These are phyloP conservation scores for Stephania japonica DNA, from an alignment of 164 flowering plant genomes.

Conservation along the genomic window DNA sequence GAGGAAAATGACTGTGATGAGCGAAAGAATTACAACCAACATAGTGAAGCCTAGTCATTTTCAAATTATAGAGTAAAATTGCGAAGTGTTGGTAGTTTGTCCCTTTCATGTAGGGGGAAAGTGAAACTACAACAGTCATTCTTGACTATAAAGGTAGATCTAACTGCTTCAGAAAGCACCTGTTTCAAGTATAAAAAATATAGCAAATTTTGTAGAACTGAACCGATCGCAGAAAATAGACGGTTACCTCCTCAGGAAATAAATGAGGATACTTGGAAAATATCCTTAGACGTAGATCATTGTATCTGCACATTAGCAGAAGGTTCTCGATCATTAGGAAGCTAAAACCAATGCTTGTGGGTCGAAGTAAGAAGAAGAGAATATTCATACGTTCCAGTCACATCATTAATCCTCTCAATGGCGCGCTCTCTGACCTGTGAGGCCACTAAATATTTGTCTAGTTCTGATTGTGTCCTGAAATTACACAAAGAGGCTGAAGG, in stretches of 20 bases:
- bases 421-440: slow-evolving; percentile 88
- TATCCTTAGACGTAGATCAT: slow-evolving; percentile 75
- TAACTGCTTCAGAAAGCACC: not conserved
- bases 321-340: slow-evolving; percentile 4
- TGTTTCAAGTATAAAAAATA: not conserved
- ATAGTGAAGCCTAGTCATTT: not conserved
- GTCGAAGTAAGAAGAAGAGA: not conserved
- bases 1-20: not conserved
- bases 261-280: slow-evolving; percentile 78
- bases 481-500: slow-evolving; percentile 51
- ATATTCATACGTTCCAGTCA: slow-evolving; percentile 78
- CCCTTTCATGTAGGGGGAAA: not conserved
- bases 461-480: slow-evolving; percentile 90
- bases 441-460: slow-evolving; percentile 83
- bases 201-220: too few relatives aligned
- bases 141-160: not conserved
- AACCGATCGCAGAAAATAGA: not conserved
- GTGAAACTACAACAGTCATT: not conserved
- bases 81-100: not conserved
- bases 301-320: slow-evolving; percentile 48
- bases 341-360: not conserved
- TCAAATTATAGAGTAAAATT: too few relatives aligned
- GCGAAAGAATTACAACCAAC: not conserved
- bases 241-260: slow-evolving; percentile 82
- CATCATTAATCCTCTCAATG: slow-evolving; percentile 80